These are phyloP conservation scores for Solanum peruvianum DNA, from an alignment of 257 asterid species.

Conservation along the genomic window DNA sequence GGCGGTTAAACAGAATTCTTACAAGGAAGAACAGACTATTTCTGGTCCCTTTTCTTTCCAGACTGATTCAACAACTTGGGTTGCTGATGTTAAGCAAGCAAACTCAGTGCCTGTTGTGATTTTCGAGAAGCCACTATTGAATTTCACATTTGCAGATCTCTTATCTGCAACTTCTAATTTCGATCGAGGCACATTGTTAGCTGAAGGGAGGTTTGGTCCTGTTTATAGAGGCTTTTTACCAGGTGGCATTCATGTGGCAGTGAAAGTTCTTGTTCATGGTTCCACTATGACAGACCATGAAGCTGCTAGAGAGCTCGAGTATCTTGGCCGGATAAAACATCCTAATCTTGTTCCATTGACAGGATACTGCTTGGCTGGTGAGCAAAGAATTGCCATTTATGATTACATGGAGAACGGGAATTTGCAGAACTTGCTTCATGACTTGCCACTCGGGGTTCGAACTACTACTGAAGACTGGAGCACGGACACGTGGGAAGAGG, in stretches of 20 bases:
- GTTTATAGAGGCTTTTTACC: slow-evolving; percentile 17
- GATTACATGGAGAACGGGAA: slow-evolving; percentile 20
- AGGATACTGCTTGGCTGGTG: slow-evolving; percentile 20
- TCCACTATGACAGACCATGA: slow-evolving; percentile 19
- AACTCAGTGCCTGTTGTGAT: slow-evolving; percentile 9
- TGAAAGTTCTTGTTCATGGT: slow-evolving; percentile 18
- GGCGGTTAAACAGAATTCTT: slow-evolving; percentile 11
- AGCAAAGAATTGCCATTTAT: slow-evolving; percentile 17
- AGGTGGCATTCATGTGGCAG: slow-evolving; percentile 18
- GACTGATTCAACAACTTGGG: slow-evolving; percentile 24
- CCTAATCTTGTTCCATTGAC: slow-evolving; percentile 17
- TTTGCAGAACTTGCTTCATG: slow-evolving; percentile 16
- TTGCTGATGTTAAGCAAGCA: slow-evolving; percentile 19
- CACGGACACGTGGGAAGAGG: slow-evolving; percentile 12
- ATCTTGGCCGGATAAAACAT: slow-evolving; percentile 19
- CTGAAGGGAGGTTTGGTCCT: slow-evolving; percentile 20
- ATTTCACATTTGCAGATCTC: slow-evolving; percentile 16
- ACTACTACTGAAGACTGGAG: slow-evolving; percentile 11
- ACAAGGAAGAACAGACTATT: slow-evolving; percentile 12
- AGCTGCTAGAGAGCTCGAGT: slow-evolving; percentile 20
- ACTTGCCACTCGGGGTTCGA: slow-evolving; percentile 5
- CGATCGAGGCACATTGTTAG: slow-evolving; percentile 13
- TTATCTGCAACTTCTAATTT: slow-evolving; percentile 15
- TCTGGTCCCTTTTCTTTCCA: slow-evolving; percentile 18
- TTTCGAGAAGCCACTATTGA: slow-evolving; percentile 19